These are phyloP conservation scores for Lomentospora prolificans DNA, from an alignment of 2,329 filamentous ascomycete species.

Conservation along the genomic window DNA sequence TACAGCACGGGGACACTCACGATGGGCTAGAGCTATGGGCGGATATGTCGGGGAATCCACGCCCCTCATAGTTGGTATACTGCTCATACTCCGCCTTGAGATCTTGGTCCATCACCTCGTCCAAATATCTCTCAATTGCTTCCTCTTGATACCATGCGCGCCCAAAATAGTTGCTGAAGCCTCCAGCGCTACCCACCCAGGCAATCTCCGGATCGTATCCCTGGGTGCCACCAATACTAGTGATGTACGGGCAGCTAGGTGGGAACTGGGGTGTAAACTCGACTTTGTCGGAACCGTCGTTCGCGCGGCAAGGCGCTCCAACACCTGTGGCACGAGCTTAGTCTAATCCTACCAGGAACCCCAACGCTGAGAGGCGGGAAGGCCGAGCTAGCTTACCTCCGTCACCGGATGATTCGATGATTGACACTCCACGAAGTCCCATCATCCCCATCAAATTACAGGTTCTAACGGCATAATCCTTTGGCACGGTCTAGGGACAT, in stretches of 20 bases:
- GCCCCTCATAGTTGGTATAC: conserved; percentile 36
- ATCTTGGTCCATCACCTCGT: conserved; percentile 10
- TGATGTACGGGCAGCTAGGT: conserved; percentile 48
- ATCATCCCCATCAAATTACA: conserved; percentile 54
- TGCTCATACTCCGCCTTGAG: conserved; percentile 38
- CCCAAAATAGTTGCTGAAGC: conserved; percentile 37
- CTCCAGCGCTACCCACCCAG: conserved; percentile 41
- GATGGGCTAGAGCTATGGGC: conserved; percentile 34
- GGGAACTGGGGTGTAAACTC: conserved; percentile 26
- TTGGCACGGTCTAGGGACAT: conserved; percentile 37
- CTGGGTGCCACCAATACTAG: conserved; percentile 49
- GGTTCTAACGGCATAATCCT: conserved; percentile 40
- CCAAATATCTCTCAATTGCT: conserved; percentile 35
- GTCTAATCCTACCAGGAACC: not conserved
- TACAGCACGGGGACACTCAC: too few species aligned
- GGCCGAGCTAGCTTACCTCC: not conserved
- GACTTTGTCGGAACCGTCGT: conserved; percentile 22
- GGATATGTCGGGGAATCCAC: conserved; percentile 52
- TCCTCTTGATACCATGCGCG: conserved; percentile 34
- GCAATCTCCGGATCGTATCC: conserved; percentile 39
- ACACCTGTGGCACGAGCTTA: conserved; percentile 18
- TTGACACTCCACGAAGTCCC: conserved; percentile 53
- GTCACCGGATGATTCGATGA: conserved; percentile 59
- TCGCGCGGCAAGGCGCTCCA: conserved; percentile 24
- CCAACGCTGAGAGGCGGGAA: not conserved